These are phyloP conservation scores for Capronia americana DNA, from an alignment of 2,329 filamentous ascomycete species.

Conservation along the genomic window DNA sequence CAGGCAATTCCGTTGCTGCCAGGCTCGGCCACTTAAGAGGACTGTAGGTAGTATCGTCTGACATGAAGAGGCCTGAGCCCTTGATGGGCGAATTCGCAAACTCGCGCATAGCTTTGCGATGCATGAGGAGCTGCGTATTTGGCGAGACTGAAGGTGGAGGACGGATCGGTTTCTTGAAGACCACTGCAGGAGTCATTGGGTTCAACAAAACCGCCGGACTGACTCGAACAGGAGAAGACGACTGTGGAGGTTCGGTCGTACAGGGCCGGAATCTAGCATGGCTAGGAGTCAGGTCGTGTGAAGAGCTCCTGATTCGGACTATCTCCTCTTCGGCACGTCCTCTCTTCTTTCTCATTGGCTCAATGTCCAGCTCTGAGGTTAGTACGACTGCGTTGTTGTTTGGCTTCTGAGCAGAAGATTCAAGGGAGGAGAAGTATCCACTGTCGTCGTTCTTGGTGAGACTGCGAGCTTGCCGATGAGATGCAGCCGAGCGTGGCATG, in stretches of 20 bases:
- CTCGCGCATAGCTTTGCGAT: conserved; percentile 80
- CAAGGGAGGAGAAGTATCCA: conserved; percentile 94
- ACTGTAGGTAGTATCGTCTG: conserved; percentile 52
- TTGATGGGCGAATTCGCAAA: conserved; percentile 79
- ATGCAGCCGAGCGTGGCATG: conserved; percentile 61
- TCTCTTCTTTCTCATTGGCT: conserved; percentile 73
- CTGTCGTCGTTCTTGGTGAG: conserved; percentile 86
- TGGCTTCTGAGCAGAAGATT: conserved; percentile 83
- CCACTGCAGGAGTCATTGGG: conserved; percentile 36
- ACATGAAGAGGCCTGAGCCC: conserved; percentile 50
- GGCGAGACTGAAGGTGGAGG: conserved; percentile 83
- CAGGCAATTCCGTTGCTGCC: conserved; percentile 48
- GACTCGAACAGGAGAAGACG: conserved; percentile 37
- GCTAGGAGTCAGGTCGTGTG: conserved; percentile 82
- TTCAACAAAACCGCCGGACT: conserved; percentile 22
- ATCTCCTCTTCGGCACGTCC: conserved; percentile 96
- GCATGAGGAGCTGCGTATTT: conserved; percentile 87
- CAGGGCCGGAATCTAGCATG: conserved; percentile 58
- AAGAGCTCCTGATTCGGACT: conserved; percentile 87
- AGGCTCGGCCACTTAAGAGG: conserved; percentile 59
- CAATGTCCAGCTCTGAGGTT: conserved; percentile 73
- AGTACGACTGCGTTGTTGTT: conserved; percentile 69
- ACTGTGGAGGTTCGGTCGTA: conserved; percentile 27
- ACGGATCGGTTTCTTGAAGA: conserved; percentile 75
- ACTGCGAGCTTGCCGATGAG: conserved; percentile 72